phyloP scores from a whole-genome alignment of 192 early-diverging fungal species.

The Backusella psychrophila region DNA sequence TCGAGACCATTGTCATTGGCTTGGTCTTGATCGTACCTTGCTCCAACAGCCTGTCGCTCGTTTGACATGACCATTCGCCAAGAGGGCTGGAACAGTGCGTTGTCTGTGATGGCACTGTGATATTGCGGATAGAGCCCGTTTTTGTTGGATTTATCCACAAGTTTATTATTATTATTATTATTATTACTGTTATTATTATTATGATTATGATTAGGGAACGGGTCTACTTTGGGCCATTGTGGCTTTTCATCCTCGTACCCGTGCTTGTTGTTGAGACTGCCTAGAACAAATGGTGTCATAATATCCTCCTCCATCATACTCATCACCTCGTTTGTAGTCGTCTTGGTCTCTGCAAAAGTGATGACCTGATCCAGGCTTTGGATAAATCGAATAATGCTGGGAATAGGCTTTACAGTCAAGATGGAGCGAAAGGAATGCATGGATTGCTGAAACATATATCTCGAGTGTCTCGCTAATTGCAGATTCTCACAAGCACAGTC shows the following conservation, averaged over 20 bases:
- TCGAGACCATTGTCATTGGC: not conserved
- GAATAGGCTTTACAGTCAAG: not conserved
- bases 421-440: constrained; percentile 4
- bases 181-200: no score
- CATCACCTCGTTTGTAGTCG: not conserved
- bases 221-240: constrained; percentile 8
- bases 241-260: not conserved
- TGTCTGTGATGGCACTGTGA: not conserved
- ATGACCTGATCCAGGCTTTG: not conserved
- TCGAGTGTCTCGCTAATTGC: constrained; percentile 6
- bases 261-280: not conserved
- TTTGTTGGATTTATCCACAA: not conserved
- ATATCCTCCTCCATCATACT: not conserved
- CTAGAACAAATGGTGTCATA: constrained; percentile 11
- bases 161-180: not conserved
- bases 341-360: not conserved
- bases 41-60: not conserved
- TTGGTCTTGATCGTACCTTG: not conserved
- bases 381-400: not conserved
- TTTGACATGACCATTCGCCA: not conserved
- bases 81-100: not conserved
- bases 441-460: constrained; percentile 26
- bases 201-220: not conserved
- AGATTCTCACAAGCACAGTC: constrained; percentile 1
- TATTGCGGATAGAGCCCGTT: not conserved